Percentiles rank a stretch among this genome's conserved stretches.
Evolutionary conservation across 108 stramenopile genomes (phyloP).

Genomic region (Phaeodactylum tricornutum): DNA sequence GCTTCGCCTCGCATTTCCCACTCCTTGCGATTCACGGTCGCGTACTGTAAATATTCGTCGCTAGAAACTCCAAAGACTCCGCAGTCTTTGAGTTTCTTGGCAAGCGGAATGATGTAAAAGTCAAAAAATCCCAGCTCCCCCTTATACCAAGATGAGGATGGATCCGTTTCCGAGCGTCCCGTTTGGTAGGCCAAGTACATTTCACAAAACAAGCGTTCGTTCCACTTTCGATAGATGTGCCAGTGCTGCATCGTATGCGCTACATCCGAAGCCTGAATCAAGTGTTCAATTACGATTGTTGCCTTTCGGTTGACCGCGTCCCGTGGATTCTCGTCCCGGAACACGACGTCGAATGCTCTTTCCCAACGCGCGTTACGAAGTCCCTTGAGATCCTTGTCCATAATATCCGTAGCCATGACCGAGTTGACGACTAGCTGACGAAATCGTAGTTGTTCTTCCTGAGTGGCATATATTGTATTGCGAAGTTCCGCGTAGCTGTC

Average conservation of each 20-base stretch:
- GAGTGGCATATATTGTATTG: conserved; percentile 12
- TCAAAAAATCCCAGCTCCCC: conserved; percentile 47
- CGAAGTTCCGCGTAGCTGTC: conserved; percentile 15
- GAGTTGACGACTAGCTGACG: conserved; percentile 22
- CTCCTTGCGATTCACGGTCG: conserved; percentile 23
- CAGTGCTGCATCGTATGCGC: conserved; percentile 40
- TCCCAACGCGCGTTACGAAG: conserved; percentile 25
- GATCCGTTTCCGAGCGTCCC: conserved; percentile 25
- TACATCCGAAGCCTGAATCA: conserved; percentile 36
- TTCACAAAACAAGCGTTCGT: conserved; percentile 31
- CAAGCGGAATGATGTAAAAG: conserved; percentile 42
- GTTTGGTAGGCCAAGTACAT: conserved; percentile 21
- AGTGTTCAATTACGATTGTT: conserved; percentile 31
- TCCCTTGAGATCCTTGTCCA: conserved; percentile 15
- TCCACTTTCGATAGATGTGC: conserved; percentile 24
- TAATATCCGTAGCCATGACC: conserved; percentile 34
- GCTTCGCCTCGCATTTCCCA: conserved; percentile 32
- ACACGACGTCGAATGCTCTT: conserved; percentile 15
- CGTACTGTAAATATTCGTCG: conserved; percentile 34
- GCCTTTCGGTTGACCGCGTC: conserved; percentile 20
- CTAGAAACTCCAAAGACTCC: conserved; percentile 39
- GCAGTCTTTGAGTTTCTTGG: conserved; percentile 36
- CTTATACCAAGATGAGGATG: conserved; percentile 35
- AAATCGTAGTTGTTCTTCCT: conserved; percentile 13
- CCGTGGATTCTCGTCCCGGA: not conserved